phyloP scores from a whole-genome alignment of 2,329 filamentous ascomycete genomes.

The Monosporascus sp. region DNA sequence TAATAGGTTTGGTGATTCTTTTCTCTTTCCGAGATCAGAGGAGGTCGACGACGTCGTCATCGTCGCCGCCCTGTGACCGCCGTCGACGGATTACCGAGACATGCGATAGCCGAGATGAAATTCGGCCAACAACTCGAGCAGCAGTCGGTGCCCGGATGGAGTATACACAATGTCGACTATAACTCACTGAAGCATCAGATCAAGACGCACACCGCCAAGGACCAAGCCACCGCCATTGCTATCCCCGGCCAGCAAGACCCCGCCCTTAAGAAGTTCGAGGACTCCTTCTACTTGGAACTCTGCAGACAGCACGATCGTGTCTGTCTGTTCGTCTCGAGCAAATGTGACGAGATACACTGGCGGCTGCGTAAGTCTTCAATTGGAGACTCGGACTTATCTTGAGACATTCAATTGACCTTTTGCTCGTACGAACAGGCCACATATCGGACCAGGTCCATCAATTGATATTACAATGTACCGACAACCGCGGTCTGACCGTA shows the following conservation, averaged over 20 bases:
- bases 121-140: slow-evolving; percentile 69
- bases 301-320: slow-evolving; percentile 70
- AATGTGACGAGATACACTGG: slow-evolving; percentile 69
- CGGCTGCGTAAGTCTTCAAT: slow-evolving; percentile 52
- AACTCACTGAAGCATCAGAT: slow-evolving; percentile 81
- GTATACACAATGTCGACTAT: slow-evolving; percentile 81
- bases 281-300: slow-evolving; percentile 66
- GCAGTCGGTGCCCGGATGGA: slow-evolving; percentile 79
- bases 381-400: slow-evolving; percentile 7
- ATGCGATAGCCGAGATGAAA: slow-evolving; percentile 50
- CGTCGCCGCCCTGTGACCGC: too few species aligned
- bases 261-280: slow-evolving; percentile 59
- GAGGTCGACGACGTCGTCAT: too few species aligned
- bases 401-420: background rate
- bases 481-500: slow-evolving; percentile 29
- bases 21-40: too few species aligned
- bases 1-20: too few species aligned
- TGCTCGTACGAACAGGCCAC: slow-evolving; percentile 33
- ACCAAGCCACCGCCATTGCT: slow-evolving; percentile 61
- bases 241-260: slow-evolving; percentile 67
- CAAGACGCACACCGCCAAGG: slow-evolving; percentile 69
- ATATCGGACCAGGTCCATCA: slow-evolving; percentile 43
- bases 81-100: too few species aligned
- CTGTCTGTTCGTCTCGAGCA: slow-evolving; percentile 72
- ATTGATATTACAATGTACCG: slow-evolving; percentile 38